phyloP scores from a whole-genome alignment of 2,329 filamentous ascomycete species.

The Orbilia brochopaga region DNA sequence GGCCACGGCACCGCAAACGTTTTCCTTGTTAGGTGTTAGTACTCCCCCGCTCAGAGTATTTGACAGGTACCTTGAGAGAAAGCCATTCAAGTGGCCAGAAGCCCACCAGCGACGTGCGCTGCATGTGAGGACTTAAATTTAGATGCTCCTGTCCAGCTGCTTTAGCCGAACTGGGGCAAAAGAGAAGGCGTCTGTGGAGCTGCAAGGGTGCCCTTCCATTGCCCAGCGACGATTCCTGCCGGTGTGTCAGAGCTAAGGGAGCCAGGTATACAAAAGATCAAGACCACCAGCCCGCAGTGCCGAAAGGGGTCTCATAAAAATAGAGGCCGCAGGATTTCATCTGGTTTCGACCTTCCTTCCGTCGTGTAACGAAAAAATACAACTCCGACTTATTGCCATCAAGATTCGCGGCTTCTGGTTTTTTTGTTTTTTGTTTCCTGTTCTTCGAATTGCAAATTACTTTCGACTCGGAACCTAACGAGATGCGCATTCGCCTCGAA shows the following conservation, averaged over 20 bases:
- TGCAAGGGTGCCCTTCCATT: constrained; percentile 39
- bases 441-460: constrained; percentile 13
- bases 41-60: constrained; percentile 34
- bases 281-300: constrained; percentile 32
- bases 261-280: constrained; percentile 38
- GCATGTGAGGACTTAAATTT: constrained; percentile 49
- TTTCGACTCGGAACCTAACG: constrained; percentile 1
- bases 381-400: constrained; percentile 22
- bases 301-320: constrained; percentile 39
- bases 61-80: constrained; percentile 37
- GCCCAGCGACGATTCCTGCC: constrained; percentile 34
- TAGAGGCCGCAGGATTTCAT: constrained; percentile 44
- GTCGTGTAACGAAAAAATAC: constrained; percentile 31
- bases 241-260: constrained; percentile 43
- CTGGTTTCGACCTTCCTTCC: constrained; percentile 35
- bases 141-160: constrained; percentile 50
- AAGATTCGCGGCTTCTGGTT: constrained; percentile 15
- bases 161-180: constrained; percentile 52
- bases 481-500: constrained; percentile 31
- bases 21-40: constrained; percentile 44
- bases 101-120: constrained; percentile 24
- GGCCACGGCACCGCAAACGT: constrained; percentile 43
- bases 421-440: no score
- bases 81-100: constrained; percentile 15
- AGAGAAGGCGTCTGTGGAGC: constrained; percentile 47